phyloP scores from a whole-genome alignment of 495 filamentous ascomycete species.

The Jackrogersella minutella region DNA sequence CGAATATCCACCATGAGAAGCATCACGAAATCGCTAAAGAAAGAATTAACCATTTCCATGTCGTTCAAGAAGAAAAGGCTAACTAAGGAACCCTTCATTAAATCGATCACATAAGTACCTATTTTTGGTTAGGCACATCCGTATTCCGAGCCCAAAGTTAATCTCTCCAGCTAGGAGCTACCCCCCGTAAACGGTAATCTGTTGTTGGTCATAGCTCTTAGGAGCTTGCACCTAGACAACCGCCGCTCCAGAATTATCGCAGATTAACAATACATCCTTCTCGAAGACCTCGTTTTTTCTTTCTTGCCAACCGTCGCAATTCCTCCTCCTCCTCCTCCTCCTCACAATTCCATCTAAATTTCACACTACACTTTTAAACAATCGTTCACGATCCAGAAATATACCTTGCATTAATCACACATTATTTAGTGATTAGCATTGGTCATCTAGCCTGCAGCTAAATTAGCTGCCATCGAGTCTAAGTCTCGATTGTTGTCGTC shows the following conservation, averaged over 20 bases:
- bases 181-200: constrained; percentile 41
- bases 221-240: constrained; percentile 39
- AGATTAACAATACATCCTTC: constrained; percentile 1
- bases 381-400: not conserved
- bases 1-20: constrained; percentile 38
- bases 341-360: not conserved
- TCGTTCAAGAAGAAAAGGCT: constrained; percentile 31
- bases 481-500: constrained; percentile 7
- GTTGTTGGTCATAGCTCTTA: constrained; percentile 45
- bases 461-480: constrained; percentile 2
- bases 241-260: constrained; percentile 1
- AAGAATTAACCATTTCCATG: constrained; percentile 17
- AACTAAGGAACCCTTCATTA: not conserved
- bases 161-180: constrained; percentile 12
- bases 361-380: not conserved
- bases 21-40: constrained; percentile 24
- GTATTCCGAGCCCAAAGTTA: constrained; percentile 11
- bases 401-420: not conserved
- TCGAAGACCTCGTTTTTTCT: not conserved
- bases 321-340: not conserved
- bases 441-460: not conserved
- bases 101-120: constrained; percentile 19
- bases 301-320: constrained; percentile 19
- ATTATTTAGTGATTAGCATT: not conserved
- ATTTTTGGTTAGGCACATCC: constrained; percentile 10